A percentile compares a stretch with the other conserved stretches of the same genome.
phyloP scores from a whole-genome alignment of 2,329 filamentous ascomycete species.

The Colletotrichum chrysophilum region DNA sequence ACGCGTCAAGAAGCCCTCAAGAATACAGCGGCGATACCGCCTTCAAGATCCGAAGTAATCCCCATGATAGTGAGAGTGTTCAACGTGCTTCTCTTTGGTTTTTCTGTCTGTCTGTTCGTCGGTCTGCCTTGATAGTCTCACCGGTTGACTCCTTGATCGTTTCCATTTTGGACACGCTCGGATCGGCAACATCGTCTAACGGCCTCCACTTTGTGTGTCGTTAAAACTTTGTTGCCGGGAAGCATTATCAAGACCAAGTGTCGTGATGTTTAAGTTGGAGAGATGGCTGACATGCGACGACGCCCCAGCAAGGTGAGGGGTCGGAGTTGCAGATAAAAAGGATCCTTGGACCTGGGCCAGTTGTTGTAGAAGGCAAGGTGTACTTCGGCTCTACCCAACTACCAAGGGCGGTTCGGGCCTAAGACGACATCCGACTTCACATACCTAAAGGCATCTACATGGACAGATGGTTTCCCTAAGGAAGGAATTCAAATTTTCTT shows the following conservation, averaged over 20 bases:
- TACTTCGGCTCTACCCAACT: not conserved
- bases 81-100: not conserved
- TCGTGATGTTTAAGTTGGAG: not conserved
- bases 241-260: not conserved
- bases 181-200: not conserved
- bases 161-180: not conserved
- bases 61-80: not conserved
- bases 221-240: too few relatives aligned
- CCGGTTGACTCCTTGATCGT: rapidly evolving
- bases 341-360: not conserved
- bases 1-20: not conserved
- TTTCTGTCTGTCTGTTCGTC: not conserved
- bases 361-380: not conserved
- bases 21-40: not conserved
- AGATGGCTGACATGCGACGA: not conserved
- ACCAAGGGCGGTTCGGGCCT: not conserved
- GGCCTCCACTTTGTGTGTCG: not conserved
- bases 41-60: not conserved
- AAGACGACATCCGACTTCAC: not conserved
- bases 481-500: not conserved
- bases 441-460: not conserved
- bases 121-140: not conserved
- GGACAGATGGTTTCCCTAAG: not conserved
- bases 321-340: not conserved
- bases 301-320: not conserved